phyloP scores from a whole-genome alignment of 78 protist species.

The Mastigamoeba balamuthi region DNA sequence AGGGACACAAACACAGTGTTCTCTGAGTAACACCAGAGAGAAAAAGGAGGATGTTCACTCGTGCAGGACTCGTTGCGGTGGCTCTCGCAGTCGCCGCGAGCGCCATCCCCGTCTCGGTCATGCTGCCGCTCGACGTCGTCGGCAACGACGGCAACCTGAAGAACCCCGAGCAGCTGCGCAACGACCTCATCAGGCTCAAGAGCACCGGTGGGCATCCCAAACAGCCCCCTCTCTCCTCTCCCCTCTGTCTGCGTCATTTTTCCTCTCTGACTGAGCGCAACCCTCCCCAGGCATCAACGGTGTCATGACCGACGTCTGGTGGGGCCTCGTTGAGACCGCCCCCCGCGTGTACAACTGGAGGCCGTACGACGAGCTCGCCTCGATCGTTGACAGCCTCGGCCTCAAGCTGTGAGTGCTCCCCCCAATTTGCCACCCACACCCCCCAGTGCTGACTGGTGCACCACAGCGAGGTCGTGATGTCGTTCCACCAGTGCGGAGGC shows the following conservation, averaged over 20 bases:
- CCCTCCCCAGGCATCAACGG: slow-evolving; percentile 26
- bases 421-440: background rate
- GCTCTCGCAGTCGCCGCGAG: no score
- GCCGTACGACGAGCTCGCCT: slow-evolving; percentile 26
- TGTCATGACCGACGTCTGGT: slow-evolving; percentile 84
- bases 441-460: background rate
- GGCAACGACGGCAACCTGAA: slow-evolving; percentile 11
- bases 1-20: no score
- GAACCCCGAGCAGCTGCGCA: background rate
- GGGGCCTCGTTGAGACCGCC: slow-evolving; percentile 68
- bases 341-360: slow-evolving; percentile 53
- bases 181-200: slow-evolving; percentile 30
- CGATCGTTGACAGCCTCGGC: slow-evolving; percentile 4
- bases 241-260: no score
- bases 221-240: background rate
- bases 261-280: no score
- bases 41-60: no score
- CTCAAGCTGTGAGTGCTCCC: slow-evolving; percentile 41
- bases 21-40: no score
- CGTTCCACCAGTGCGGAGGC: slow-evolving; percentile 73
- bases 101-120: slow-evolving; percentile 29
- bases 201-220: background rate
- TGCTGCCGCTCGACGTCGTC: slow-evolving; percentile 57
- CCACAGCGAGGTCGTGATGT: slow-evolving; percentile 14
- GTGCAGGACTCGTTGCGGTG: no score